Base-by-base conservation (phyloP, 768 basidiomycete genomes). In the Tulasnella sp. region DNA sequence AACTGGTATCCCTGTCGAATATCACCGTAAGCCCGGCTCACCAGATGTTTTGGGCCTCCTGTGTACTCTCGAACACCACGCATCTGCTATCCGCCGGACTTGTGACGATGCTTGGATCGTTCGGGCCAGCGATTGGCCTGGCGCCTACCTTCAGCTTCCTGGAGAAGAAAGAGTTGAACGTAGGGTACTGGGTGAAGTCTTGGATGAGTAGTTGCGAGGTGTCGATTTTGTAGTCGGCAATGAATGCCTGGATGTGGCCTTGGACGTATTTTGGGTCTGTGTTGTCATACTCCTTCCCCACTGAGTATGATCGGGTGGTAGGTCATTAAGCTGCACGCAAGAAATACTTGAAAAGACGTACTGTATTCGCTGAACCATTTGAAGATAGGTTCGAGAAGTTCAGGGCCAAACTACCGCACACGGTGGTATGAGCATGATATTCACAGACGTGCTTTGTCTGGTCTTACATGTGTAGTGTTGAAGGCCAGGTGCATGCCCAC, bases 161-260 rank as follows among this genome's bases (percentile, higher is more conserved):
- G 48, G 66, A 77, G 73, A 92, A 92, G 74, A 92, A 90, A 5
- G 82, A 75, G 70, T 91, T 92, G 75, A 92, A 87, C 11, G 72
- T 80, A 64, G 48, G 42, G 68, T 90, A 90, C 45, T 78, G 74
- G 1, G 67, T 68, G 50, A 83, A 69, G 67, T 90, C 81, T 1
- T 82, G 78, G 27, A 83, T 68, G 12, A 82, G 71, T n/a, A 91
- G 77, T 65, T 90, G 84, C 49, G 74, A 73, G n/a, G 76, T 67
- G 11, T 78, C 67, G 48, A 91, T 74, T 1, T 69, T 64, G 68
- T 83, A 83, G 0, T 80, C 76, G n/a, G 72, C 57, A 60, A 83
- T 71, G 67, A 84, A 83, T 9, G 51, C 53, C 42, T 56, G 25
- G 41, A 58, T 48, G 42, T 27, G 30, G 2, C 53, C 30, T 24